These are phyloP conservation scores for Tylopilus plumbeoviolaceoides DNA, from an alignment of 768 basidiomycete species.

Conservation along the genomic window DNA sequence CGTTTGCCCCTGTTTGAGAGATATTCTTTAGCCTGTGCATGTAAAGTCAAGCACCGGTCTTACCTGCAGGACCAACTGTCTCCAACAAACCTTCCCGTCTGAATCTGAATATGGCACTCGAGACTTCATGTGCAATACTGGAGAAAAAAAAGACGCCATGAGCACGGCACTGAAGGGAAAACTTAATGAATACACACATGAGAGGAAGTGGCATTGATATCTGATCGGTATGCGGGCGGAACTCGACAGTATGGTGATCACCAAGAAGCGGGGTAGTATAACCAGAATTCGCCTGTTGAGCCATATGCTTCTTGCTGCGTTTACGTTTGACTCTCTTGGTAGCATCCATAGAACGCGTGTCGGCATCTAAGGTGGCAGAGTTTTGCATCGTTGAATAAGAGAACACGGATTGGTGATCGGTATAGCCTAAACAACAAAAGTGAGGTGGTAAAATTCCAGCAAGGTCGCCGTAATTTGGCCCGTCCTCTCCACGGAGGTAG, in stretches of 20 bases:
- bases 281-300: constrained; percentile 21
- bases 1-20: constrained; percentile 58
- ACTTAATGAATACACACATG: constrained; percentile 43
- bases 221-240: constrained; percentile 52
- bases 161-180: background rate
- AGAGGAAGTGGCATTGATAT: constrained; percentile 79
- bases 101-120: constrained; percentile 64
- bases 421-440: constrained; percentile 45
- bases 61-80: constrained; percentile 85
- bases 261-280: constrained; percentile 61
- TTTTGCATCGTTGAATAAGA: constrained; percentile 43
- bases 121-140: constrained; percentile 82
- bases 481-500: constrained; percentile 83
- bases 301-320: constrained; percentile 57
- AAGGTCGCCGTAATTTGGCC: constrained; percentile 66
- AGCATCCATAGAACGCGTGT: constrained; percentile 38
- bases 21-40: background rate
- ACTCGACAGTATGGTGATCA: constrained; percentile 54
- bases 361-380: constrained; percentile 26
- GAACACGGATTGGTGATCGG: constrained; percentile 27
- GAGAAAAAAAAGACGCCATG: background rate
- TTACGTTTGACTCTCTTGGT: constrained; percentile 70
- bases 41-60: constrained; percentile 10
- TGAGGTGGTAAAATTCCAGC: constrained; percentile 59
- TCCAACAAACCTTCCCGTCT: constrained; percentile 81